phyloP scores from a whole-genome alignment of 2,329 filamentous ascomycete genomes.

The Xylaria hypoxylon region DNA sequence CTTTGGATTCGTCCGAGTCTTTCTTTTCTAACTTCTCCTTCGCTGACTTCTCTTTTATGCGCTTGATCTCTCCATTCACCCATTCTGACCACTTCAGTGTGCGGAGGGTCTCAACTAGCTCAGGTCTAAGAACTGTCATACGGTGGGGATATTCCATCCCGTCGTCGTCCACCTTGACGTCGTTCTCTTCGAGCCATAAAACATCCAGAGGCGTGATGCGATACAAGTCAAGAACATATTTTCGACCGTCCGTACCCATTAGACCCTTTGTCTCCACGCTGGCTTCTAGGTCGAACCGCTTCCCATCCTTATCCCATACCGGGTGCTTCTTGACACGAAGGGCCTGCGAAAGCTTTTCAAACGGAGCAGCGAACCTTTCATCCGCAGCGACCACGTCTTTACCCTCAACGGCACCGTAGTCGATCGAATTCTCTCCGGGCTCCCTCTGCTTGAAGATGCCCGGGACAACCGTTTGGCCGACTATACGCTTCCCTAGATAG shows the following conservation, averaged over 20 bases:
- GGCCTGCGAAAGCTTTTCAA: conserved; percentile 90
- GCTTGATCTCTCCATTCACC: conserved; percentile 81
- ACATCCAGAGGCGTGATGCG: conserved; percentile 93
- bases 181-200: conserved; percentile 84
- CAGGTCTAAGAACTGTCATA: conserved; percentile 92
- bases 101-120: conserved; percentile 88
- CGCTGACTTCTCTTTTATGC: conserved; percentile 55
- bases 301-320: conserved; percentile 97
- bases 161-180: conserved; percentile 57
- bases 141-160: conserved; percentile 83
- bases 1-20: conserved; percentile 44
- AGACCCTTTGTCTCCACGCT: conserved; percentile 98
- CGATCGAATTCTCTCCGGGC: conserved; percentile 97
- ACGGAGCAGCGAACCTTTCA: conserved; percentile 83
- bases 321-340: conserved; percentile 93
- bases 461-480: conserved; percentile 97
- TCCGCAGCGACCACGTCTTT: conserved; percentile 95
- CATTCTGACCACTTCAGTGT: conserved; percentile 90
- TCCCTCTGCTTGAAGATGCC: conserved; percentile 99
- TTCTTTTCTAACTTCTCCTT: conserved; percentile 42
- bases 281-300: conserved; percentile 89
- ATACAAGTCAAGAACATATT: conserved; percentile 98
- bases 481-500: conserved; percentile 95
- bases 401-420: conserved; percentile 97
- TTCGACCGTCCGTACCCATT: conserved; percentile 94